phyloP scores from a whole-genome alignment of 306 rosid genomes.

The Cucumis hystrix region DNA sequence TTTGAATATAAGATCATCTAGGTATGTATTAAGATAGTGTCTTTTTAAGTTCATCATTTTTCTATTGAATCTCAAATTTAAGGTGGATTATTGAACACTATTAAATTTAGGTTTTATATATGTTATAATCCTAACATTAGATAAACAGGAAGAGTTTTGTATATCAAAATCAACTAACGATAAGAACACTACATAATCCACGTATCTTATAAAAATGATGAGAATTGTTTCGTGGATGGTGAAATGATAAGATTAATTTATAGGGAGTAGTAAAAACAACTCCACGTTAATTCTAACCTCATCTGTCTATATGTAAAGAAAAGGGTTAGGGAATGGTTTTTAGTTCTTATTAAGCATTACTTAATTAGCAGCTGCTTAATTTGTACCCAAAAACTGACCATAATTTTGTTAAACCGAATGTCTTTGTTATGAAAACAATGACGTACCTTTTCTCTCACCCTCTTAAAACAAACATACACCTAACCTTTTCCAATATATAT shows the following conservation, averaged over 20 bases:
- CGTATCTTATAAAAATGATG: no score
- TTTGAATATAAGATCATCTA: no score
- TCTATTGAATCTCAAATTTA: no score
- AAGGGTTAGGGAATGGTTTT: not conserved
- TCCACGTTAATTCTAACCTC: not conserved
- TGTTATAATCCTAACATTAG: no score
- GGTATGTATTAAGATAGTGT: no score
- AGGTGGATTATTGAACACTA: no score
- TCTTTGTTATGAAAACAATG: conserved; percentile 4
- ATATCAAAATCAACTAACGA: no score
- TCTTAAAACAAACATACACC: conserved; percentile 2
- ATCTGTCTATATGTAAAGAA: not conserved
- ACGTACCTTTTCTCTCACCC: conserved; percentile 5
- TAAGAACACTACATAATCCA: no score
- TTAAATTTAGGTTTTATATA: no score
- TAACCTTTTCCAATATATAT: not conserved
- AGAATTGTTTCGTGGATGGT: no score
- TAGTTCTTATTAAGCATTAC: not conserved
- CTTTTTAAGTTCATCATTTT: no score
- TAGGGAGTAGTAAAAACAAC: not conserved
- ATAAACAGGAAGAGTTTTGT: no score
- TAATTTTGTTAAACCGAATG: not conserved
- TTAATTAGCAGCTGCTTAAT: not conserved
- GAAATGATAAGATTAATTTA: not conserved
- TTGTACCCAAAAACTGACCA: not conserved